Evolutionary conservation across 176 grass and related monocot species (phyloP), one percentile per base, ranked within the genome.

Genomic region (Pharus latifolius): DNA sequence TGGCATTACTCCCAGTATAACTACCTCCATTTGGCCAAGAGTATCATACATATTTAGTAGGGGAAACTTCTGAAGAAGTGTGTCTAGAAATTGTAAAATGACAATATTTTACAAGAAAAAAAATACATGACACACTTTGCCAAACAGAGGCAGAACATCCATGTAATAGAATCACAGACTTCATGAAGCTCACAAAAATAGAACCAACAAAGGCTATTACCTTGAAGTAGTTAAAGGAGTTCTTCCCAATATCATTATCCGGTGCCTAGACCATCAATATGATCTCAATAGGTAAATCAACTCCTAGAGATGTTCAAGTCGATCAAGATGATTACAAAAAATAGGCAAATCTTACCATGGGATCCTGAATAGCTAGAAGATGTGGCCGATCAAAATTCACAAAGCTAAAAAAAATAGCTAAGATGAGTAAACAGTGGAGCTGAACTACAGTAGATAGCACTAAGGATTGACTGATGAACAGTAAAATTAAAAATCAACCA

Each of bases 221-320:
- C 90, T 88, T 99, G 76, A 75, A 99, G 69, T 91, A 99, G 78
- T 95, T 99, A 29, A 91, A 99, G 10, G 96, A 99, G 75, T 84
- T 99, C 79, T 82, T 95, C 69, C 82, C 90, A n/a, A 99, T 88
- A 70, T 99, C 96, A 88, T 95, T 99, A 66, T 94, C 90, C 57
- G 90, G 73, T 54, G 71, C 82, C 96, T 99, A 74, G 45, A 25
- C 24, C 55, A 78, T 38, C 5, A 69, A 58, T 63, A 64, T 7
- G 60, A 63, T 49, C 58, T 65, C 23, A 13, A 74, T 69, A 62
- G 51, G 58, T 66, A 82, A 81, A 82, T 60, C 56, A 38, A 66
- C 32, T 77, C 33, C 46, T 61, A 37, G 63, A 69, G 32, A 52
- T 30, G 40, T 30, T 65, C 12, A 69, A 66, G 29, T 34, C 60